These are phyloP conservation scores for Parmelia sp. DNA, from an alignment of 495 filamentous ascomycete species.

Conservation along the genomic window DNA sequence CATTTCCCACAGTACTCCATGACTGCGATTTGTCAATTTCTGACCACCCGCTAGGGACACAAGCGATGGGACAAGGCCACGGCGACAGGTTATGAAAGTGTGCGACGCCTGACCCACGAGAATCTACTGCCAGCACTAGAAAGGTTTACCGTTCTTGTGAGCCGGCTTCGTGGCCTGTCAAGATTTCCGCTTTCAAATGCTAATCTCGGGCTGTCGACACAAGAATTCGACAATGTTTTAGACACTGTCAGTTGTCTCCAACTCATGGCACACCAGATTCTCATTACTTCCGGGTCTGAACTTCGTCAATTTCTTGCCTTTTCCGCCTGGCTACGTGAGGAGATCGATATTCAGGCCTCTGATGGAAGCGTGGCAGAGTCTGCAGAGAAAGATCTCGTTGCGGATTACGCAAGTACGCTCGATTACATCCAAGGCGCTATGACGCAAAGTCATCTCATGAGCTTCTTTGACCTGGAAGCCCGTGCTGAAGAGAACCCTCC, in stretches of 20 bases:
- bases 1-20: background rate
- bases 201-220: constrained; percentile 56
- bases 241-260: constrained; percentile 69
- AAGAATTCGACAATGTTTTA: constrained; percentile 52
- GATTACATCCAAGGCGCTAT: constrained; percentile 49
- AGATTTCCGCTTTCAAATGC: constrained; percentile 66
- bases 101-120: constrained; percentile 74
- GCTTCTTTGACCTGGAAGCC: constrained; percentile 32
- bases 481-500: constrained; percentile 4
- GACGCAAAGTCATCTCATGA: constrained; percentile 41
- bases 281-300: constrained; percentile 68
- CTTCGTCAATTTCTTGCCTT: constrained; percentile 71
- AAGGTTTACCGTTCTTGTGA: constrained; percentile 72
- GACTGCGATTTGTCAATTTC: constrained; percentile 21
- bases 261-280: constrained; percentile 65
- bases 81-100: constrained; percentile 63
- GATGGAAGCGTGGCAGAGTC: constrained; percentile 44
- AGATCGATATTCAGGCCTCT: constrained; percentile 59
- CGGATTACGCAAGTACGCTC: constrained; percentile 43
- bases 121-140: constrained; percentile 84
- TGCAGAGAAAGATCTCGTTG: constrained; percentile 40
- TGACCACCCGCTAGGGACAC: constrained; percentile 56
- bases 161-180: constrained; percentile 77
- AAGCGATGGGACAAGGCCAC: constrained; percentile 94
- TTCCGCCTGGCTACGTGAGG: constrained; percentile 75